These are phyloP conservation scores for Trichaptum fuscoviolaceum DNA, from an alignment of 768 basidiomycete species.

Conservation along the genomic window DNA sequence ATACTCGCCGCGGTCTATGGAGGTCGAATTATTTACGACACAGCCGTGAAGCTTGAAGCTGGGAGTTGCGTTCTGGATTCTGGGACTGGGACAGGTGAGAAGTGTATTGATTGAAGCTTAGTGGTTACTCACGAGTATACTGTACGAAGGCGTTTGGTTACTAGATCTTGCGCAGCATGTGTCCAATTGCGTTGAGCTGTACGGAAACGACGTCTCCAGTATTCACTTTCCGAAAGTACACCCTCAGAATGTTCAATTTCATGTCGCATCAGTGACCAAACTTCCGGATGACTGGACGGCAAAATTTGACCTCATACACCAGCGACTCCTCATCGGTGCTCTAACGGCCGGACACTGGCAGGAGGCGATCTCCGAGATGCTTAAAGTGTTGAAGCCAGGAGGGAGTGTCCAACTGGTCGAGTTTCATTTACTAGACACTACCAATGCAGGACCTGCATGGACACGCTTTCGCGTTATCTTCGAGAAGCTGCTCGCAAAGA, in stretches of 20 bases:
- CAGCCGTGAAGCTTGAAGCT: background rate
- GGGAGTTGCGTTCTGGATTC: background rate
- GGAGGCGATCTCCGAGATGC: background rate
- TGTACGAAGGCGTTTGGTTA: background rate
- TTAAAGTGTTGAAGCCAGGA: background rate
- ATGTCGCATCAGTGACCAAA: background rate
- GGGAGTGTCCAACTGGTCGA: background rate
- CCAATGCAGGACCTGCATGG: conserved; percentile 9
- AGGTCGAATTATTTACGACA: conserved; percentile 1
- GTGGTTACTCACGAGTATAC: background rate
- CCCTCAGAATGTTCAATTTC: background rate
- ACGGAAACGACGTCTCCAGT: background rate
- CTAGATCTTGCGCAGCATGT: background rate
- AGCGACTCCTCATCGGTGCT: background rate
- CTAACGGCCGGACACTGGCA: background rate
- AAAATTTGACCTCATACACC: background rate
- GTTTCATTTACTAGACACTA: conserved; percentile 9
- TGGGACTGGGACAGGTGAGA: background rate
- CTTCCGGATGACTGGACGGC: background rate
- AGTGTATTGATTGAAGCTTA: background rate
- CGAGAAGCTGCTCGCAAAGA: background rate
- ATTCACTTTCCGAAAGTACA: background rate
- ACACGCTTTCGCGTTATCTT: background rate
- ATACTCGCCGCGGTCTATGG: background rate
- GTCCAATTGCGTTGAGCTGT: background rate